Evolutionary conservation across 1,139 yeast genomes (phyloP).

Genomic region (Hyphopichia pseudoburtonii): DNA sequence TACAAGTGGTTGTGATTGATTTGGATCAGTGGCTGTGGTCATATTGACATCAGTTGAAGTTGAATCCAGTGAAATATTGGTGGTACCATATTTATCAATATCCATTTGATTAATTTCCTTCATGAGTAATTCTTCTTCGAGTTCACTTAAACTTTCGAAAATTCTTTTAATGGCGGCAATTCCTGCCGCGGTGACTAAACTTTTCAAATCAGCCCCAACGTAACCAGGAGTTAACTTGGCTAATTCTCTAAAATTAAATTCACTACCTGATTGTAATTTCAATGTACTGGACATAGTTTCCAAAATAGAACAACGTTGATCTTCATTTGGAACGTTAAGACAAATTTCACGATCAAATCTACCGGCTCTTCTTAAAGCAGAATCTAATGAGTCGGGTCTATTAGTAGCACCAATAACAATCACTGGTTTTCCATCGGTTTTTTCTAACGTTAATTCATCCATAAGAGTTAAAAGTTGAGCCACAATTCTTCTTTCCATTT

Average conservation of each 20-base stretch:
- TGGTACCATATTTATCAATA: constrained; percentile 26
- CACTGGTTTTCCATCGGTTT: constrained; percentile 90
- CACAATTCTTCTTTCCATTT: constrained; percentile 96
- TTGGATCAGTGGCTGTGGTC: constrained; percentile 7
- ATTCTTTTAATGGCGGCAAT: constrained; percentile 91
- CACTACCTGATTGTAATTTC: constrained; percentile 58
- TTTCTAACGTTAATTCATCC: constrained; percentile 86
- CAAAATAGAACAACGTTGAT: constrained; percentile 74
- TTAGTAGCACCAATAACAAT: constrained; percentile 52
- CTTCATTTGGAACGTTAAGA: constrained; percentile 88
- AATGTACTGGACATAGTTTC: constrained; percentile 68
- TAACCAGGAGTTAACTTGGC: constrained; percentile 97
- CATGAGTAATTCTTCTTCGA: constrained; percentile 20
- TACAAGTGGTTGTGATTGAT: constrained; percentile 7
- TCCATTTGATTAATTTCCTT: constrained; percentile 35
- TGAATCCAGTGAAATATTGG: neutral
- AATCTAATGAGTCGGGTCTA: constrained; percentile 48
- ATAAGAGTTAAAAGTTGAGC: constrained; percentile 92
- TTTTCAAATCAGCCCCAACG: constrained; percentile 96
- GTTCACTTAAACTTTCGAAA: constrained; percentile 51
- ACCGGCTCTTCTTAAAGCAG: constrained; percentile 51
- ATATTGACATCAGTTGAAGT: neutral
- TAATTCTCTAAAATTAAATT: constrained; percentile 64
- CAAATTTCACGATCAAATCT: constrained; percentile 53
- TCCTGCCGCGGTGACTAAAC: constrained; percentile 94